Evolutionary conservation across 495 filamentous ascomycete genomes (phyloP).

Genomic region (Talaromyces wortmannii): DNA sequence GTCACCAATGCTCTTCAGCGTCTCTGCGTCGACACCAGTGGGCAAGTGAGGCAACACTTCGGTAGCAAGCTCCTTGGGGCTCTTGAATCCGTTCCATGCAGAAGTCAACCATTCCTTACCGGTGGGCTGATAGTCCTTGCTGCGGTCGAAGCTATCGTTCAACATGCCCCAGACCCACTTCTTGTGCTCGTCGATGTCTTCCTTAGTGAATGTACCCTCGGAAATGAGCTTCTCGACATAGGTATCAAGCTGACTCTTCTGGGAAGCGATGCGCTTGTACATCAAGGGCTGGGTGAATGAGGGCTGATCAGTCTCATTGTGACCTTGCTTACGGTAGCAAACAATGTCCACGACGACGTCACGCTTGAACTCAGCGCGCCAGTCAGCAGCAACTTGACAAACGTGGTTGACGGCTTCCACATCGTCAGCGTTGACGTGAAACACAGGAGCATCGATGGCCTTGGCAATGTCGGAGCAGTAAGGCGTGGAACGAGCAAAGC

Average conservation of each 20-base stretch:
- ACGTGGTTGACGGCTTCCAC: constrained; percentile 98
- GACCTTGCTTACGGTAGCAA: constrained; percentile 97
- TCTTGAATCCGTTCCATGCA: constrained; percentile 99
- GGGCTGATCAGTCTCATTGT: constrained; percentile 99
- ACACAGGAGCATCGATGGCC: constrained; percentile 94
- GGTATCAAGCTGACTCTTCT: constrained; percentile 73
- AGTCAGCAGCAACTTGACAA: constrained; percentile 92
- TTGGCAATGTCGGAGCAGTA: constrained; percentile 99
- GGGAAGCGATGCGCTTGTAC: constrained; percentile 91
- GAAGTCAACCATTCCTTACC: constrained; percentile 97
- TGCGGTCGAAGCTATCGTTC: constrained; percentile 91
- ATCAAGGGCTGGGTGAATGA: constrained; percentile 99
- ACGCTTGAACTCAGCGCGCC: constrained; percentile 94
- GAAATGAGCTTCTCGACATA: constrained; percentile 84
- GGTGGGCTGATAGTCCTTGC: constrained; percentile 94
- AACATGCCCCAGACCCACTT: constrained; percentile 99
- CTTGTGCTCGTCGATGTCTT: constrained; percentile 98
- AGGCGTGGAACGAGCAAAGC: constrained; percentile 91
- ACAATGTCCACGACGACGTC: constrained; percentile 97
- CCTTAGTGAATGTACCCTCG: constrained; percentile 91
- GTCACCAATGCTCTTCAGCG: constrained; percentile 70
- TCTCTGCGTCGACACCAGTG: constrained; percentile 66
- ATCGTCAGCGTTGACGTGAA: constrained; percentile 98
- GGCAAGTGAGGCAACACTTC: constrained; percentile 91
- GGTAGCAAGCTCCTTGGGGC: constrained; percentile 91